Evolutionary conservation across 176 grass and related monocot species (phyloP).

Genomic region (Themeda triandra): DNA sequence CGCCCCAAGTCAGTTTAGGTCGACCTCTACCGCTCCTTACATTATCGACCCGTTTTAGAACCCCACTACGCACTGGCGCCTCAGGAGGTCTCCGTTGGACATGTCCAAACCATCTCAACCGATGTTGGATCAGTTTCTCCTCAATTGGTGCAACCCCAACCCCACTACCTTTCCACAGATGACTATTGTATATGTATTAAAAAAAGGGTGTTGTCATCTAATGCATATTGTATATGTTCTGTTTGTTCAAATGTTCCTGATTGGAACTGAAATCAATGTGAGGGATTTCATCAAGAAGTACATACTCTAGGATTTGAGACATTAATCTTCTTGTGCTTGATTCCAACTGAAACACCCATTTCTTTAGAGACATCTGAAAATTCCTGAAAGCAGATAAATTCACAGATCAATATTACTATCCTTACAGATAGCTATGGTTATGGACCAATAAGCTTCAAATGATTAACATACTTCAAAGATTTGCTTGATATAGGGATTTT

Average conservation of each 20-base stretch:
- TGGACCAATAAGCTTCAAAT: conserved; percentile 18
- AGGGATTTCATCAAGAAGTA: conserved; percentile 19
- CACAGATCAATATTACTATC: conserved; percentile 8
- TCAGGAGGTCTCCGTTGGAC: no score
- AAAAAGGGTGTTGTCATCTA: neutral
- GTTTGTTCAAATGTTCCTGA: neutral
- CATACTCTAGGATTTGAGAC: conserved; percentile 91
- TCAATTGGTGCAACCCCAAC: no score
- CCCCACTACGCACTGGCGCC: no score
- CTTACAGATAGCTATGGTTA: conserved; percentile 1
- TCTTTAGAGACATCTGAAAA: conserved; percentile 79
- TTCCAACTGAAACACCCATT: conserved; percentile 72
- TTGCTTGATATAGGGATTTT: conserved; percentile 95
- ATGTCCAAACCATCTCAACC: no score
- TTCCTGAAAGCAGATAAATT: conserved; percentile 54
- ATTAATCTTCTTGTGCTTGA: conserved; percentile 99
- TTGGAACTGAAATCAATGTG: neutral
- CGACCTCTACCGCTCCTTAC: no score
- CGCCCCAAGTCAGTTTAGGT: no score
- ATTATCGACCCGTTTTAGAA: no score
- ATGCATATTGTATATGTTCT: neutral
- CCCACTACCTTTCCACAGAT: neutral
- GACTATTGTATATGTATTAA: neutral
- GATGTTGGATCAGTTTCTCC: no score
- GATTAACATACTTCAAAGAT: conserved; percentile 70